These are phyloP conservation scores for Recurvomyces mirabilis DNA, from an alignment of 495 filamentous ascomycete species.

Conservation along the genomic window DNA sequence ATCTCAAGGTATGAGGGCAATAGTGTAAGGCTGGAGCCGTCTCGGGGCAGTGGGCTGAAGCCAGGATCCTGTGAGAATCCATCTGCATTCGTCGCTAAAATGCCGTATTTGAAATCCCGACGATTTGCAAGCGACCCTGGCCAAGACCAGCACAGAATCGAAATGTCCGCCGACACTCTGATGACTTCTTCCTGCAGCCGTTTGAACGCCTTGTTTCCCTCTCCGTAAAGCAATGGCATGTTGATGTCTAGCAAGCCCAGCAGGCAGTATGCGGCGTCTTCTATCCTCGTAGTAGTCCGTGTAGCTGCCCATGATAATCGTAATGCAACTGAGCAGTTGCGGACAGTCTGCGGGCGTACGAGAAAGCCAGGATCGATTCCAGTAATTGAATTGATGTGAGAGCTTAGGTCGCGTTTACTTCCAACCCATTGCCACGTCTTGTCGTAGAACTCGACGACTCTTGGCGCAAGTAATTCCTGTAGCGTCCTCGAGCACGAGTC, in stretches of 20 bases:
- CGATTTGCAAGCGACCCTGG: too few relatives aligned
- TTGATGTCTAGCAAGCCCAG: slow-evolving; percentile 19
- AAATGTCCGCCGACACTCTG: too few relatives aligned
- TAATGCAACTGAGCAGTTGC: background rate
- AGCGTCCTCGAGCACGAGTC: background rate
- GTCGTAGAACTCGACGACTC: background rate
- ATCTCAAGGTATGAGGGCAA: too few relatives aligned
- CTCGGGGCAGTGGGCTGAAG: too few relatives aligned
- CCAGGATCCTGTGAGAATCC: too few relatives aligned
- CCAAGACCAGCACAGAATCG: too few relatives aligned
- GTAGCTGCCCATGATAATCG: slow-evolving; percentile 10
- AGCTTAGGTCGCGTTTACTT: too few relatives aligned
- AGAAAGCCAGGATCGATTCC: background rate
- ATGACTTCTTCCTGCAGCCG: slow-evolving; percentile 21
- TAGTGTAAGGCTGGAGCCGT: too few relatives aligned
- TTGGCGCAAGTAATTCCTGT: background rate
- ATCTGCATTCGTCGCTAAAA: too few relatives aligned
- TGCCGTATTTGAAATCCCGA: too few relatives aligned
- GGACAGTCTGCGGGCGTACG: background rate
- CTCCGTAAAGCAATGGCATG: slow-evolving; percentile 22
- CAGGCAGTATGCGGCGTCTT: slow-evolving; percentile 20
- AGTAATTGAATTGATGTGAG: background rate
- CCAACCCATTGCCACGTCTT: background rate
- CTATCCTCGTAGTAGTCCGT: slow-evolving; percentile 7
- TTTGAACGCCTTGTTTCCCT: slow-evolving; percentile 13